Conservation (phyloP, 306 rosid genomes). For the Dalbergia cochinchinensis region DNA sequence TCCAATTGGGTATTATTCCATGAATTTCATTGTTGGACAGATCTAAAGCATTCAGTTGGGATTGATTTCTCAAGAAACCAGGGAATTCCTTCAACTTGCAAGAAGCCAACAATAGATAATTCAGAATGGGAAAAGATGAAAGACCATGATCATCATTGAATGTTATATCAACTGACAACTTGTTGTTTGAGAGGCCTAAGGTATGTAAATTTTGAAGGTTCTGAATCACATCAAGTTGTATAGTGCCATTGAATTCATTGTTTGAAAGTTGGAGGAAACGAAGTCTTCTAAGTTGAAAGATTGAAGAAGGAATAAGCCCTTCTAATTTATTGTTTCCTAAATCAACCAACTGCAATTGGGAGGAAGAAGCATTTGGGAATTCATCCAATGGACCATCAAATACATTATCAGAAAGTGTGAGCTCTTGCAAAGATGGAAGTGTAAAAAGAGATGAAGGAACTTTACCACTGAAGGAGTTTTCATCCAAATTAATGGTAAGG, state of each 20-base stretch:
- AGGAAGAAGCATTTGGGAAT: not conserved
- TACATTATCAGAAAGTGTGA: constrained; percentile 37
- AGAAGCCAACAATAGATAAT: constrained; percentile 46
- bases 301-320: constrained; percentile 54
- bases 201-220: constrained; percentile 33
- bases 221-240: constrained; percentile 12
- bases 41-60: constrained; percentile 38
- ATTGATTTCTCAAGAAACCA: constrained; percentile 46
- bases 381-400: constrained; percentile 40
- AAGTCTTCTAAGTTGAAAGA: constrained; percentile 49
- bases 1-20: constrained; percentile 65
- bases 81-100: constrained; percentile 53
- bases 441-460: constrained; percentile 28
- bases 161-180: constrained; percentile 34
- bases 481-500: not conserved
- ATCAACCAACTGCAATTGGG: constrained; percentile 47
- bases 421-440: constrained; percentile 37
- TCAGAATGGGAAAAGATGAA: constrained; percentile 33
- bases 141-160: not conserved
- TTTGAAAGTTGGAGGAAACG: constrained; percentile 51
- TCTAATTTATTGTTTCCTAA: constrained; percentile 52
- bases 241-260: constrained; percentile 59
- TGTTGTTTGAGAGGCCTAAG: constrained; percentile 62
- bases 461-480: constrained; percentile 36
- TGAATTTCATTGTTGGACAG: constrained; percentile 54